Evolutionary conservation across 768 basidiomycete species (phyloP).

Genomic region (Trametes punicea): DNA sequence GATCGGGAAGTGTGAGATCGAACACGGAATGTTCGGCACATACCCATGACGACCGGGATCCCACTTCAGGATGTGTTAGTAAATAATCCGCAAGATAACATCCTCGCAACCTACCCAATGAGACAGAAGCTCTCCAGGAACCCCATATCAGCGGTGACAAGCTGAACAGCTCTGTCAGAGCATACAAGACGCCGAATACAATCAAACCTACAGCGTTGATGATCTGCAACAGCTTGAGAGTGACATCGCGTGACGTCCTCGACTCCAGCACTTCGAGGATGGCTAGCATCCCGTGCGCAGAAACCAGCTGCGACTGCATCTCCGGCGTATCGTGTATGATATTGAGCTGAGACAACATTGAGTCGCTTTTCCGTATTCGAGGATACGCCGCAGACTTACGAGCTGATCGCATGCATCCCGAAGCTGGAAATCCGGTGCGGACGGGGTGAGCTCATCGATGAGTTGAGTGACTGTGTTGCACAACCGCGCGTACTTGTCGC

Average conservation of each 20-base stretch:
- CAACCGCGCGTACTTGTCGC: conserved; percentile 90
- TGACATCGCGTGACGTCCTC: conserved; percentile 80
- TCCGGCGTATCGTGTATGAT: conserved; percentile 80
- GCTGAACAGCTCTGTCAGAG: conserved; percentile 25
- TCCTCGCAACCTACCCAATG: conserved; percentile 56
- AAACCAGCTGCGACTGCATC: conserved; percentile 84
- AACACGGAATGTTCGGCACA: conserved; percentile 24
- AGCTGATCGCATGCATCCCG: conserved; percentile 85
- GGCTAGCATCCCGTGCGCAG: conserved; percentile 92
- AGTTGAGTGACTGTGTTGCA: conserved; percentile 78
- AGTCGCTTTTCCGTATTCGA: background rate
- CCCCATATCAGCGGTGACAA: conserved; percentile 65
- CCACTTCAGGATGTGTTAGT: conserved; percentile 47
- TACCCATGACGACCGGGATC: conserved; percentile 93
- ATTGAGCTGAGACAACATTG: conserved; percentile 46
- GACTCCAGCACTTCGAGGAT: conserved; percentile 92
- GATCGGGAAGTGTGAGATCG: background rate
- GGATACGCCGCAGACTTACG: conserved; percentile 41
- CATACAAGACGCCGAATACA: background rate
- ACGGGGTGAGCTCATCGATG: conserved; percentile 82
- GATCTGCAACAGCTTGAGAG: conserved; percentile 81
- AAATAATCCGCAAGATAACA: background rate
- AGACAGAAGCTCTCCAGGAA: conserved; percentile 95
- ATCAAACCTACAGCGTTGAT: conserved; percentile 69
- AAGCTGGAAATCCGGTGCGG: conserved; percentile 78